Base-by-base conservation (phyloP, 2,329 filamentous ascomycete genomes). In the Penicillium sp. region DNA sequence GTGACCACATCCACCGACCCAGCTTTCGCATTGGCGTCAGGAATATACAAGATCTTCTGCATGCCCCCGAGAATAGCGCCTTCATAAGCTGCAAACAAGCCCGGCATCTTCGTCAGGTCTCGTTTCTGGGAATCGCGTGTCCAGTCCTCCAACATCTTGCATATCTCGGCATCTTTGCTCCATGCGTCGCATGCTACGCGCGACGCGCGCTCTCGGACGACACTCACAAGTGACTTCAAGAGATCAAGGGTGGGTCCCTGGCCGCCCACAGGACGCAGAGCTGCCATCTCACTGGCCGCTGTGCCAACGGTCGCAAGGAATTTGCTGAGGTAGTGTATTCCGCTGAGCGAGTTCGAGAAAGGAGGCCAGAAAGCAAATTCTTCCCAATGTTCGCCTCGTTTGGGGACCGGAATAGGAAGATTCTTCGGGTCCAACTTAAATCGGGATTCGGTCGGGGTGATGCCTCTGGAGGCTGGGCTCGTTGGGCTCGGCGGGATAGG, bases 291-390 rank as follows among this genome's bases (percentile, higher is more conserved):
- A 24, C 89, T 89, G 1, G 91, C 90, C 2, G 90, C 92, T 2
- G 88, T 88, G n/a, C 93, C 92, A 3, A 99, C 85, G 3, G 97
- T 79, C 0, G 87, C 81, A 19, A 97, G 79, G 70, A 94, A 88
- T 70, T 89, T 91, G 47, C 89, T 87, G 5, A 99, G 81, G 67
- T 96, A 97, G 71, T 96, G 86, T 1, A 93, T 90, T n/a, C 90
- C 93, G 54, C 92, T 95, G 21, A 97, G 78, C 0, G 92, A 92
- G 68, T 97, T 97, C 2, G 92, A 90, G 76, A 90, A 88, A 0
- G 93, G 94, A 3, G 93, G 92, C 92, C 93, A 97, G 73, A 97
- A 99, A 0, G 92, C 93, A 72, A 94, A 86, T 76, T 93, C 89
- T 68, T 97, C 94, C 91, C 92, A 97, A 0, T 87, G 78, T 64